Conservation (phyloP, 352 stramenopile species). For the Phytophthora idaei region DNA sequence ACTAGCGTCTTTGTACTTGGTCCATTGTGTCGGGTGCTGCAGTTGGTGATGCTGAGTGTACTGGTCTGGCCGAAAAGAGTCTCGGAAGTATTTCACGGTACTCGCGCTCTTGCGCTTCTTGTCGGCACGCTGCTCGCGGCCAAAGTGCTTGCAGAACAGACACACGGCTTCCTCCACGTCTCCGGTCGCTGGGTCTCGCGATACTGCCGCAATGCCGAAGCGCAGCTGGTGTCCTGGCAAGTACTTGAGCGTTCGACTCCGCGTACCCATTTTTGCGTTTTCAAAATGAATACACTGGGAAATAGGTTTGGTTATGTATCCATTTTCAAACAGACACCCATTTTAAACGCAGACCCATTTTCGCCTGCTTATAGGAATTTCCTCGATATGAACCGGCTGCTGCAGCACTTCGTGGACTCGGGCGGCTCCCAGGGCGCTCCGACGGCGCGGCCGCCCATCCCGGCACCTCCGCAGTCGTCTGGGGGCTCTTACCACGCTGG, state of each 20-base stretch:
- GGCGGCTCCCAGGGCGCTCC: slow-evolving; percentile 15
- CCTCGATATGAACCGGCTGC: slow-evolving; percentile 56
- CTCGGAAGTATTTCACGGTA: slow-evolving; percentile 62
- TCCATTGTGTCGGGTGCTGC: slow-evolving; percentile 54
- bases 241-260: slow-evolving; percentile 33
- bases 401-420: slow-evolving; percentile 66
- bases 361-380: not conserved
- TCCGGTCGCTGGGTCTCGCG: slow-evolving; percentile 35
- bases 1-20: slow-evolving; percentile 39
- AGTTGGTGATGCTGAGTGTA: slow-evolving; percentile 61
- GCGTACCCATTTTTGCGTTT: slow-evolving; percentile 15
- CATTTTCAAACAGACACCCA: not conserved
- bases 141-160: slow-evolving; percentile 64
- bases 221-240: slow-evolving; percentile 38
- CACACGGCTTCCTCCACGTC: slow-evolving; percentile 47
- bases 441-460: slow-evolving; percentile 28
- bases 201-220: slow-evolving; percentile 49
- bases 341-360: not conserved
- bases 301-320: not conserved
- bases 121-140: slow-evolving; percentile 48
- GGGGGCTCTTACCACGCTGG: slow-evolving; percentile 25
- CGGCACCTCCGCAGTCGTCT: slow-evolving; percentile 37
- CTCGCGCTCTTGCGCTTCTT: slow-evolving; percentile 49
- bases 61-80: slow-evolving; percentile 63
- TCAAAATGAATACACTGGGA: not conserved